Percentiles rank a stretch among this genome's conserved stretches.
Conservation (phyloP, 176 grass and related monocot genomes). For the Hordeum marinum region DNA sequence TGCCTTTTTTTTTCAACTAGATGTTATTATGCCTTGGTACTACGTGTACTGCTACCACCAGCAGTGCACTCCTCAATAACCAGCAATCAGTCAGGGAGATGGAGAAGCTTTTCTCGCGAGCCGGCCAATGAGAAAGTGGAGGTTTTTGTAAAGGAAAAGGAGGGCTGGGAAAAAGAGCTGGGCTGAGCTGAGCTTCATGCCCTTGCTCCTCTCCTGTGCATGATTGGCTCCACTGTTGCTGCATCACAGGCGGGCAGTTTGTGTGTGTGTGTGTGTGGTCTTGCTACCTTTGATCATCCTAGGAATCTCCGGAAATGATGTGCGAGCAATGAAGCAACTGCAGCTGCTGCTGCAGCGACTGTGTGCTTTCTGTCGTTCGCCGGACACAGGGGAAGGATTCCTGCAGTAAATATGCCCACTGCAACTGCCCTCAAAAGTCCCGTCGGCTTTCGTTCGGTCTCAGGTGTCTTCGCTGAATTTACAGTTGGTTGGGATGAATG, state of each 20-base stretch:
- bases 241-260: not conserved
- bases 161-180: no score
- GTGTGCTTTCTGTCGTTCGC: constrained; percentile 16
- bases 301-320: constrained; percentile 63
- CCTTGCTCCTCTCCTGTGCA: not conserved
- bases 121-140: not conserved
- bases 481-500: not conserved
- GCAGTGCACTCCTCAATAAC: not conserved
- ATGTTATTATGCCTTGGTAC: not conserved
- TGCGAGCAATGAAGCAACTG: constrained; percentile 9
- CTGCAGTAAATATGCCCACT: constrained; percentile 32
- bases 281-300: constrained; percentile 40
- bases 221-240: constrained; percentile 36
- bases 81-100: not conserved
- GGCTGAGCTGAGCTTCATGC: not conserved
- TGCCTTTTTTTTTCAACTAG: no score
- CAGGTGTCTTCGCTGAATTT: not conserved
- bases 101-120: not conserved
- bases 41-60: no score
- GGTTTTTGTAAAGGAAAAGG: not conserved
- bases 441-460: not conserved
- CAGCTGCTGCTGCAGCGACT: constrained; percentile 1
- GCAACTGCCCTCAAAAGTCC: constrained; percentile 3
- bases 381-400: not conserved
- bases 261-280: not conserved